Base-by-base conservation (phyloP, 2,329 filamentous ascomycete genomes). In the Ophiosphaerella narmari region DNA sequence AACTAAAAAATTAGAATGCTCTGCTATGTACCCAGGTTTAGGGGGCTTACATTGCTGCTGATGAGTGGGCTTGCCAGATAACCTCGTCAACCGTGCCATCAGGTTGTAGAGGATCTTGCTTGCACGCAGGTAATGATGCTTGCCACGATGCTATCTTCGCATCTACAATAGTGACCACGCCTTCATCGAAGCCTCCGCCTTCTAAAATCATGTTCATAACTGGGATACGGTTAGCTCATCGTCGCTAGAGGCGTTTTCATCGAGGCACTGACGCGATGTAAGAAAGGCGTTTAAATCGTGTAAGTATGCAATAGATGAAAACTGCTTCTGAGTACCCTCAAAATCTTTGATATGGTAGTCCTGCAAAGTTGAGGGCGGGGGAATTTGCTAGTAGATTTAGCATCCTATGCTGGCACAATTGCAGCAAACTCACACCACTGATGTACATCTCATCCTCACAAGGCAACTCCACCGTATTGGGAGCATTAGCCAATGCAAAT, bases 1-100 rank as follows among this genome's bases (percentile, higher is more conserved):
- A 43, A 31, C 66, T 71, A n/a, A 32, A 1, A 14, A 16, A 26
- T 52, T 39, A 38, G 45, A 41, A 39, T 52, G 41, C 4, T 14
- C 33, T 7, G 12, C 7, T 8, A 7, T 26, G 11, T 7, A 7
- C 2, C 36, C 5, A 9, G 23, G 8, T 3, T 13, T 26, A 13
- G 14, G 9, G 13, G 9, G 54, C 63, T 52, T 56, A 70, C 67
- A 67, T 60, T 48, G 83, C 77, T 44, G 82, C 76, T 63, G 94
- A 88, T 82, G 93, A 90, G 54, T 89, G 87, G 1, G 89, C 91
- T 68, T 93, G 88, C 72, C 95, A 96, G 77, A 96, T 86, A 82
- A 95, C 87, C 73, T 95, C 90, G 67, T 96, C 91, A 3, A 91
- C 54, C 8, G 83, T 80, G 12, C 89, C 87, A 59, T 87, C 82